Evolutionary conservation across 2,329 filamentous ascomycete genomes (phyloP).

Genomic region (Emergomyces pasteurianus): DNA sequence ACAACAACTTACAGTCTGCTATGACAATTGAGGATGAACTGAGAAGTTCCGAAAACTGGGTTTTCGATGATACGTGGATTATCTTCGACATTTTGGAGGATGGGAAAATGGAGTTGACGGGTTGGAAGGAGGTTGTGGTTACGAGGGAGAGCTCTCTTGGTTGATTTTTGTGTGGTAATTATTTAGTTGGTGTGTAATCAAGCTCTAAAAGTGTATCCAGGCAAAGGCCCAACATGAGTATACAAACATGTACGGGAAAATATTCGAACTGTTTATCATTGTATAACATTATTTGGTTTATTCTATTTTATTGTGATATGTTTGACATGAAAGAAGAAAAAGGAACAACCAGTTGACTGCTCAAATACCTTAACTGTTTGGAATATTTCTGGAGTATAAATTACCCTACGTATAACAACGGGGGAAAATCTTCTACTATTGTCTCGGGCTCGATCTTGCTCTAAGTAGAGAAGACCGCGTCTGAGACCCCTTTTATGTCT

Average conservation of each 20-base stretch:
- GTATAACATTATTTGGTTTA: neutral
- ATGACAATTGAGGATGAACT: slow-evolving; percentile 67
- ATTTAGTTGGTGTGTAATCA: neutral
- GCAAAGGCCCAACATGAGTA: neutral
- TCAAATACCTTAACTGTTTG: neutral
- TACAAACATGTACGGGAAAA: neutral
- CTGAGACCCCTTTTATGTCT: neutral
- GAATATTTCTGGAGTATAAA: neutral
- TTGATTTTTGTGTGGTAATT: neutral
- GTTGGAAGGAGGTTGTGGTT: slow-evolving; percentile 10
- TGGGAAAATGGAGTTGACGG: slow-evolving; percentile 7
- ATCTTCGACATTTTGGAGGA: slow-evolving; percentile 29
- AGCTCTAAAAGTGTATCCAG: neutral
- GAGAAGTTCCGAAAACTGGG: slow-evolving; percentile 57
- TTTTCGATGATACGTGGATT: slow-evolving; percentile 48
- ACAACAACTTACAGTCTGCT: slow-evolving; percentile 65
- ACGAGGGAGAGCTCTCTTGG: neutral
- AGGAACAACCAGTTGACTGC: neutral
- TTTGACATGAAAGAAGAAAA: neutral
- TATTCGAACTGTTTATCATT: neutral
- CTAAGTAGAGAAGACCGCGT: neutral
- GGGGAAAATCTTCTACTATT: neutral
- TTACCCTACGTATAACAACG: neutral
- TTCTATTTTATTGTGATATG: neutral
- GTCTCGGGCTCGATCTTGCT: too few relatives aligned